phyloP scores from a whole-genome alignment of 192 early-diverging fungal genomes.

The Backusella luteola region DNA sequence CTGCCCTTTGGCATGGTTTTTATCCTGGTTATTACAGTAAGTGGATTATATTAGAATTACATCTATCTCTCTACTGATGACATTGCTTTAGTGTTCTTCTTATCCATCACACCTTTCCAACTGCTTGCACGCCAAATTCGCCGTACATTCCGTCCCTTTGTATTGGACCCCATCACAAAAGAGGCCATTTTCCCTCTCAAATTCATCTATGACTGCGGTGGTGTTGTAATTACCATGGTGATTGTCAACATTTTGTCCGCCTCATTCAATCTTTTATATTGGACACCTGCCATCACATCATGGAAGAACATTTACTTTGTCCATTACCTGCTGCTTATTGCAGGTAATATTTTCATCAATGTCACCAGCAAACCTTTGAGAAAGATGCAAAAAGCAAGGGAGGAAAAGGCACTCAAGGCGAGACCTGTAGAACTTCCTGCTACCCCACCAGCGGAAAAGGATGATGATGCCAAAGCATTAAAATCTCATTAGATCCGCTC shows the following conservation, averaged over 20 bases:
- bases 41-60: neutral
- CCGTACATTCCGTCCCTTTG: neutral
- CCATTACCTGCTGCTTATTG: neutral
- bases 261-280: neutral
- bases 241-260: neutral
- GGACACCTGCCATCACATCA: neutral
- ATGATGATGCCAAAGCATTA: neutral
- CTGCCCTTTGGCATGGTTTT: constrained; percentile 97
- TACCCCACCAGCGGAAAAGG: neutral
- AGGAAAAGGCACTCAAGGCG: neutral
- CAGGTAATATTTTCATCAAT: neutral
- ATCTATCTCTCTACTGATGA: neutral
- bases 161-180: neutral
- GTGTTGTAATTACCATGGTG: neutral
- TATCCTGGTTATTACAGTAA: constrained; percentile 81
- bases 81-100: neutral
- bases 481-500: neutral
- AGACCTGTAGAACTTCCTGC: neutral
- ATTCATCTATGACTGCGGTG: neutral
- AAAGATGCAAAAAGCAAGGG: neutral
- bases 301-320: neutral
- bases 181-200: neutral
- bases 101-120: neutral
- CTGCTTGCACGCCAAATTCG: neutral
- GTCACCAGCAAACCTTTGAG: neutral